Evolutionary conservation across 768 basidiomycete species (phyloP).

Genomic region (Lactarius trivialis): DNA sequence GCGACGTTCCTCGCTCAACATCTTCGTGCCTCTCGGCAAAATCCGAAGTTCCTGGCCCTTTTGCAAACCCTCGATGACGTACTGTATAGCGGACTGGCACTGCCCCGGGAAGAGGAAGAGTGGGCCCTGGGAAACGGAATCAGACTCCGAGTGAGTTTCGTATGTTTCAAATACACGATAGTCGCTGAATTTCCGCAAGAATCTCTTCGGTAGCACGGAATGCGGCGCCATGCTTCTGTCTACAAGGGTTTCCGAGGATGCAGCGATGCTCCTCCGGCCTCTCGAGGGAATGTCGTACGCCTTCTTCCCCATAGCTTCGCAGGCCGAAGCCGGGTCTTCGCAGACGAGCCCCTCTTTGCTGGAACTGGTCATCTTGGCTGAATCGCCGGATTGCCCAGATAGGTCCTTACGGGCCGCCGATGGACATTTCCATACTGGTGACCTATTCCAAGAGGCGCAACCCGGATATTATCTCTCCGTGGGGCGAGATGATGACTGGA

Average conservation of each 20-base stretch:
- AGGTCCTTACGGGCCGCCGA: conserved; percentile 49
- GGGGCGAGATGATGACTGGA: conserved; percentile 80
- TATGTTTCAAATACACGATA: conserved; percentile 16
- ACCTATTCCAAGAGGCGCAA: conserved; percentile 62
- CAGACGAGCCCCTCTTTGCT: conserved; percentile 49
- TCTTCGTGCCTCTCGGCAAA: conserved; percentile 49
- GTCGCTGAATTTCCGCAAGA: conserved; percentile 38
- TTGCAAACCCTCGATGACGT: conserved; percentile 56
- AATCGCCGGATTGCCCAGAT: conserved; percentile 66
- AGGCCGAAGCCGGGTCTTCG: conserved; percentile 24
- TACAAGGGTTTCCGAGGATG: conserved; percentile 43
- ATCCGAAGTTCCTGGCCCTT: conserved; percentile 54
- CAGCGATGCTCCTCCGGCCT: conserved; percentile 47
- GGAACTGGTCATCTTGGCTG: conserved; percentile 63
- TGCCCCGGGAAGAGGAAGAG: conserved; percentile 61
- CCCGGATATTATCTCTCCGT: conserved; percentile 57
- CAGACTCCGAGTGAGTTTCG: conserved; percentile 47
- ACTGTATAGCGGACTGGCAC: conserved; percentile 56
- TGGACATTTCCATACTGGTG: conserved; percentile 75
- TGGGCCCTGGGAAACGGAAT: conserved; percentile 63
- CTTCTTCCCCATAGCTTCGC: conserved; percentile 52
- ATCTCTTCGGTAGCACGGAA: conserved; percentile 79
- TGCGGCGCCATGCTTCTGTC: conserved; percentile 67
- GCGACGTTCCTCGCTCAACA: conserved; percentile 60
- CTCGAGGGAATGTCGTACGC: conserved; percentile 59